Evolutionary conservation across 352 stramenopile species (phyloP).

Genomic region (Pythium grandisporangium): DNA sequence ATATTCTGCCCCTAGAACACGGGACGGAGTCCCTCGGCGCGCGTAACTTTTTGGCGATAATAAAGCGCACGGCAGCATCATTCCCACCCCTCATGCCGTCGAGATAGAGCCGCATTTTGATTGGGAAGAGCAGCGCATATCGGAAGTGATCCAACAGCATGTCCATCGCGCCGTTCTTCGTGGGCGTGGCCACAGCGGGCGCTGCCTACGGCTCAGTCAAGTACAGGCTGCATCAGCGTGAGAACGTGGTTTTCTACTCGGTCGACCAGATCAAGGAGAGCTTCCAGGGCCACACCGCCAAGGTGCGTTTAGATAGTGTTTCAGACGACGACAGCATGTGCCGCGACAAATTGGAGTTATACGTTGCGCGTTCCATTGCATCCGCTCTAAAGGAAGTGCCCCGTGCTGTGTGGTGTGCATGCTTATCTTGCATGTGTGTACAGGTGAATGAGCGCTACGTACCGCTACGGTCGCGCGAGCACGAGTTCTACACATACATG

Average conservation of each 20-base stretch:
- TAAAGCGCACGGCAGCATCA: no score
- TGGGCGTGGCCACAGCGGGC: constrained; percentile 46
- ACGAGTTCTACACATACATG: constrained; percentile 77
- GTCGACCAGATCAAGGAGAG: constrained; percentile 47
- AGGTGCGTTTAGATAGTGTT: constrained; percentile 11
- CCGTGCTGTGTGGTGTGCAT: no score
- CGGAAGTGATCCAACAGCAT: no score
- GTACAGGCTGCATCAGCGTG: constrained; percentile 60
- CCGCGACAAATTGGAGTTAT: constrained; percentile 4
- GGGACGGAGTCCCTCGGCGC: no score
- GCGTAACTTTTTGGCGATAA: no score
- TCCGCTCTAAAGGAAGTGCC: constrained; percentile 5
- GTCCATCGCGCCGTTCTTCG: constrained; percentile 63
- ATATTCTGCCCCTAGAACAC: no score
- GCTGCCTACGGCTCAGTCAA: constrained; percentile 59
- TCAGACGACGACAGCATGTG: constrained; percentile 1
- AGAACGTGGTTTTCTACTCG: constrained; percentile 64
- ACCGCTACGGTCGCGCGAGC: constrained; percentile 51
- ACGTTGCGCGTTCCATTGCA: constrained; percentile 2
- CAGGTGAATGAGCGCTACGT: constrained; percentile 45
- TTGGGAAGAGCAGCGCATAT: no score
- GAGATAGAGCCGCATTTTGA: no score
- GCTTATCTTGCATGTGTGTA: no score
- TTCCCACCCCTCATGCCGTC: no score
- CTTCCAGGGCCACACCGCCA: constrained; percentile 24